A percentile compares a stretch with the other conserved stretches of the same genome.
phyloP scores from a whole-genome alignment of 306 rosid genomes.

The Vachellia collinsii region DNA sequence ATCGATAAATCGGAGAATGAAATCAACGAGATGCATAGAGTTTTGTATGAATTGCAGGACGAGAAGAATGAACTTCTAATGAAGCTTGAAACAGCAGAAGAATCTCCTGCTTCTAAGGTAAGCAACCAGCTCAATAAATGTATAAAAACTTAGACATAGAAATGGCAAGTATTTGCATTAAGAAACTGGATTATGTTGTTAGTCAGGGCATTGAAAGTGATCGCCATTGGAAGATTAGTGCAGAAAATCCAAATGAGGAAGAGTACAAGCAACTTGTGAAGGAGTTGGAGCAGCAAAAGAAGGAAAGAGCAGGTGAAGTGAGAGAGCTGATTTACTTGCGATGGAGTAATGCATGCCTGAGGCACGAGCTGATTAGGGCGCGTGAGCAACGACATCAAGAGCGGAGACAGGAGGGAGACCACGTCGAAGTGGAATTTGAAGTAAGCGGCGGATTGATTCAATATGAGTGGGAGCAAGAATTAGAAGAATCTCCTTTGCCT shows the following conservation, averaged over 20 bases:
- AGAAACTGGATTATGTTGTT: neutral
- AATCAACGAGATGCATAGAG: constrained; percentile 46
- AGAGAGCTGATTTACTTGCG: constrained; percentile 51
- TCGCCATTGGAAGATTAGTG: constrained; percentile 46
- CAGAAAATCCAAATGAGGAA: constrained; percentile 44
- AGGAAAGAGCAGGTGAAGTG: constrained; percentile 46
- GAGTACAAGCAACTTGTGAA: constrained; percentile 38
- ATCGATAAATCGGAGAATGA: constrained; percentile 55
- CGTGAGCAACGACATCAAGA: constrained; percentile 36
- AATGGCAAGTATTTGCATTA: neutral
- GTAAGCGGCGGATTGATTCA: constrained; percentile 31
- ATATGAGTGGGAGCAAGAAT: constrained; percentile 50
- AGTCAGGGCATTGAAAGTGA: constrained; percentile 1
- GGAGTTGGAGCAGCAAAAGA: constrained; percentile 56
- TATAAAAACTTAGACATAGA: constrained; percentile 6
- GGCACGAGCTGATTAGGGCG: constrained; percentile 48
- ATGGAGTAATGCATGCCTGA: constrained; percentile 59
- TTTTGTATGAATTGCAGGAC: constrained; percentile 44
- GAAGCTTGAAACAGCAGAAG: constrained; percentile 51
- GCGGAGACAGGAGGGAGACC: constrained; percentile 10
- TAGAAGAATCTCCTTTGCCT: constrained; percentile 32
- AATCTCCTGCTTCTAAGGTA: constrained; percentile 47
- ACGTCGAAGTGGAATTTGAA: constrained; percentile 42
- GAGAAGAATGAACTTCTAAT: constrained; percentile 52
- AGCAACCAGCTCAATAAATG: constrained; percentile 16